These are phyloP conservation scores for Candida odintsovae DNA, from an alignment of 805 yeast species.

Conservation along the genomic window DNA sequence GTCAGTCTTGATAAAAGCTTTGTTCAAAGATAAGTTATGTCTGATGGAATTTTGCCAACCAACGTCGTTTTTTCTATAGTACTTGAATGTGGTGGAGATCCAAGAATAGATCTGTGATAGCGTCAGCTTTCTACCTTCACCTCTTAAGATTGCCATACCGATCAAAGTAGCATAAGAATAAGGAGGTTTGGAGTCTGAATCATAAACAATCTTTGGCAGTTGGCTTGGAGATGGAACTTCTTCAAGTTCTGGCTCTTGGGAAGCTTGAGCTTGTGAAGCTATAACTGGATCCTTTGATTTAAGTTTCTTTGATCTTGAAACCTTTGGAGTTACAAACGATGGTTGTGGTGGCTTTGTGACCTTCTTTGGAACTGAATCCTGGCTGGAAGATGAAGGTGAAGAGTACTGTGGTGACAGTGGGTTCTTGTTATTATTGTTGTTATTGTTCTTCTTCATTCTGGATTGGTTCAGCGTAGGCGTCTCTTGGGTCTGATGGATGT, in stretches of 20 bases:
- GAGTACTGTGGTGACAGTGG: constrained; percentile 25
- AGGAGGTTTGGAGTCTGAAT: constrained; percentile 62
- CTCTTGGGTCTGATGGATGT: constrained; percentile 15
- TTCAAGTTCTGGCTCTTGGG: constrained; percentile 3
- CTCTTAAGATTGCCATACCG: constrained; percentile 85
- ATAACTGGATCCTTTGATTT: constrained; percentile 1
- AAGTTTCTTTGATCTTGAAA: constrained; percentile 10
- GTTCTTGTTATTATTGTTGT: constrained; percentile 2
- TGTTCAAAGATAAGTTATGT: constrained; percentile 87
- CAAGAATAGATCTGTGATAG: constrained; percentile 83
- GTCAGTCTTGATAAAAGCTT: constrained; percentile 87
- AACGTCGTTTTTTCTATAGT: constrained; percentile 76
- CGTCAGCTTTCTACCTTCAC: constrained; percentile 67
- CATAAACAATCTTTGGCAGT: constrained; percentile 20
- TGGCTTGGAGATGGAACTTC: constrained; percentile 18
- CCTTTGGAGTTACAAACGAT: constrained; percentile 14
- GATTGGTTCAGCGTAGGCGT: constrained; percentile 21
- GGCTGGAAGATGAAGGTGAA: constrained; percentile 16
- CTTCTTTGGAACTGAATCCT: constrained; percentile 2
- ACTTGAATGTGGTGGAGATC: constrained; percentile 83
- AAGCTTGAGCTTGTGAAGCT: constrained; percentile 2
- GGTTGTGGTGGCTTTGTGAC: constrained; percentile 21
- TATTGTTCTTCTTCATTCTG: constrained; percentile 13
- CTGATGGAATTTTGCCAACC: constrained; percentile 99
- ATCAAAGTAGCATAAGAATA: constrained; percentile 90